These are phyloP conservation scores for Floccularia luteovirens DNA, from an alignment of 768 basidiomycete genomes.

Conservation along the genomic window DNA sequence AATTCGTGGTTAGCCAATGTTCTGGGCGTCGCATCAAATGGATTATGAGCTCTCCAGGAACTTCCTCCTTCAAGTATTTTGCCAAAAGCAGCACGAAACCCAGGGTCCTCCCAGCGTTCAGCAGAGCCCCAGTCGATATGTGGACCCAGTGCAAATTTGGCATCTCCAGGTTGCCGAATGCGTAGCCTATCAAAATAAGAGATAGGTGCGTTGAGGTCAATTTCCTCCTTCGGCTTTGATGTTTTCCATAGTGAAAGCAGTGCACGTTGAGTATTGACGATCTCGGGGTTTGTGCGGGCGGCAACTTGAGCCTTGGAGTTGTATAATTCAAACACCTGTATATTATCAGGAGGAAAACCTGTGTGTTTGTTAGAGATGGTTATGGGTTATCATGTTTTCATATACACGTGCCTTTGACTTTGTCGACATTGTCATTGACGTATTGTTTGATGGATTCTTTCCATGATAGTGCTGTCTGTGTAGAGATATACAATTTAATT, in stretches of 20 bases:
- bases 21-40: slow-evolving; percentile 40
- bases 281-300: slow-evolving; percentile 60
- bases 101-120: slow-evolving; percentile 49
- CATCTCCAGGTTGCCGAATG: slow-evolving; percentile 66
- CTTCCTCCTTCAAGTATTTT: slow-evolving; percentile 35
- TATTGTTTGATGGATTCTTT: slow-evolving; percentile 48
- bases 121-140: slow-evolving; percentile 47
- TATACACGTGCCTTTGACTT: slow-evolving; percentile 34
- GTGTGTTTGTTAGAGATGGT: too few species aligned
- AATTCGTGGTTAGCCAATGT: slow-evolving; percentile 50
- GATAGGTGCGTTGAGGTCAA: slow-evolving; percentile 51
- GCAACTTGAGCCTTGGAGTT: slow-evolving; percentile 53
- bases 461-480: slow-evolving; percentile 53
- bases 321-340: slow-evolving; percentile 72
- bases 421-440: slow-evolving; percentile 34
- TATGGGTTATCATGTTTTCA: background rate
- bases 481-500: background rate
- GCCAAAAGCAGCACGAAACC: slow-evolving; percentile 29
- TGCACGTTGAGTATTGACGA: slow-evolving; percentile 49
- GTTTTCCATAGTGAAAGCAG: slow-evolving; percentile 56
- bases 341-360: slow-evolving; percentile 63
- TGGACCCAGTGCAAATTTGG: slow-evolving; percentile 58
- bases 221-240: slow-evolving; percentile 28
- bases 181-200: slow-evolving; percentile 74
- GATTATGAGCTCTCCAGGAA: slow-evolving; percentile 40